Conservation (phyloP, 2,329 filamentous ascomycete species). For the Escovopsis sp. region DNA sequence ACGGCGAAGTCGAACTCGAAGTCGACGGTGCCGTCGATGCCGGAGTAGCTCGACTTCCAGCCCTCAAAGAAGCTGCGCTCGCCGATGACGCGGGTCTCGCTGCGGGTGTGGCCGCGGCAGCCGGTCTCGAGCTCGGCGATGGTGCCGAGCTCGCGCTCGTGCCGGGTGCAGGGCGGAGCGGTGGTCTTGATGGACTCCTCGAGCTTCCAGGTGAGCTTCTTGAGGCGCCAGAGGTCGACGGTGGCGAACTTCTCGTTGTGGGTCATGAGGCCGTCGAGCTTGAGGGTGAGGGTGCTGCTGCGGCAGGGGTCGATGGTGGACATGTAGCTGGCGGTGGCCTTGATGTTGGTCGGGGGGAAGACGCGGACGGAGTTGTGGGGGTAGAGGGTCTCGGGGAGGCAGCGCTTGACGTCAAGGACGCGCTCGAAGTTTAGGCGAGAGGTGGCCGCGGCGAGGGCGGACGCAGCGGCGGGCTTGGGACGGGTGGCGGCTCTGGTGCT, state of each 20-base stretch:
- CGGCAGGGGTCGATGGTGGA: slow-evolving; percentile 77
- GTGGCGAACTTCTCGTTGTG: slow-evolving; percentile 53
- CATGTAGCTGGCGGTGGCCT: slow-evolving; percentile 66
- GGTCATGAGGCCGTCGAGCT: slow-evolving; percentile 72
- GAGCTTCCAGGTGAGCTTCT: slow-evolving; percentile 84
- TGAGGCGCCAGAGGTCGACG: slow-evolving; percentile 69
- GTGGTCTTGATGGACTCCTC: slow-evolving; percentile 74
- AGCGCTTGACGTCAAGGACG: slow-evolving; percentile 60
- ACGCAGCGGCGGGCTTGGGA: slow-evolving; percentile 32
- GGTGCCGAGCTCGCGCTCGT: slow-evolving; percentile 34
- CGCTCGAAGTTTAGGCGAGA: no score
- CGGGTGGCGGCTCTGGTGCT: slow-evolving; percentile 3
- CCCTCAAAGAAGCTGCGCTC: slow-evolving; percentile 69
- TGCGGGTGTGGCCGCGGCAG: slow-evolving; percentile 56
- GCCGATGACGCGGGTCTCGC: slow-evolving; percentile 63
- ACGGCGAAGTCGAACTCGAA: slow-evolving; percentile 35
- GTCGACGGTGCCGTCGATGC: slow-evolving; percentile 45
- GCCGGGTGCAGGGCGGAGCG: slow-evolving; percentile 65
- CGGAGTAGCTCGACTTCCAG: slow-evolving; percentile 63
- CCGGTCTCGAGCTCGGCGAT: slow-evolving; percentile 7
- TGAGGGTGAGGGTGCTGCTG: slow-evolving; percentile 63
- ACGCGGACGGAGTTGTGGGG: slow-evolving; percentile 86
- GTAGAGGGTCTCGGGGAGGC: slow-evolving; percentile 54
- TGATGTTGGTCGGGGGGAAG: slow-evolving; percentile 92
- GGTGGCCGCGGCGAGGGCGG: no score